Base-by-base conservation (phyloP, 192 early-diverging fungal species). In the Powellomyces hirtus region DNA sequence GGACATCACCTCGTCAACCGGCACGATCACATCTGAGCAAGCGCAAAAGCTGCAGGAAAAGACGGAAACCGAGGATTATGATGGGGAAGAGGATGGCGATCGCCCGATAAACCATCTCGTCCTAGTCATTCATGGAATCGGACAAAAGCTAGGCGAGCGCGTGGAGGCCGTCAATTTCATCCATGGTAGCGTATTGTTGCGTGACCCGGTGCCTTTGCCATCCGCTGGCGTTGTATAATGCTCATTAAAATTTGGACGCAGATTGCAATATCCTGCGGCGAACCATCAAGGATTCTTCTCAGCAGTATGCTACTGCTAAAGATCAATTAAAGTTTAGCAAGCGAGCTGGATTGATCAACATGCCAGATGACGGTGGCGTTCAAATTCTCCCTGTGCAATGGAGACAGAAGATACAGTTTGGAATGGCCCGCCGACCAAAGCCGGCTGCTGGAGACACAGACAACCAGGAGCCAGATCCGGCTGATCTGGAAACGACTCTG, bases 81-180 rank as follows among this genome's bases (percentile, higher is more conserved):
- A 68, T 29, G 79, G 71, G 34, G 81, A 77, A 0, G 86, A 88
- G 50, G 79, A 79, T 20, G 83, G 88, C 8, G 89, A 89, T 46
- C 76, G 91, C 30, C 77, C 76, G 11, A 88, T 94, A 53, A 81
- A 91, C 64, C 93, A 94, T 71, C 64, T 94, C 10, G 75, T 94
- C 6, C 78, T 94, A 58, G 91, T 90, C 10, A 86, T 94, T 72
- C 93, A 94, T 62, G 93, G 92, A 75, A 88, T 94, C 53, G 92
- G 92, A 22, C 92, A 94, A 67, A 94, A 92, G 62, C 75, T 94
- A 14, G 80, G 86, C 27, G 91, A 92, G 55, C 71, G 81, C 29
- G 78, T 92, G 61, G 81, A 86, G 35, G 81, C 80, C 0, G 84
- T 94, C 62, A 86, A 87, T 53, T 86, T 81, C 60, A 75, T 86